Percentiles rank a stretch among this genome's conserved stretches.
Evolutionary conservation across 108 stramenopile genomes (phyloP).

Genomic region (Cylindrotheca fusiformis): DNA sequence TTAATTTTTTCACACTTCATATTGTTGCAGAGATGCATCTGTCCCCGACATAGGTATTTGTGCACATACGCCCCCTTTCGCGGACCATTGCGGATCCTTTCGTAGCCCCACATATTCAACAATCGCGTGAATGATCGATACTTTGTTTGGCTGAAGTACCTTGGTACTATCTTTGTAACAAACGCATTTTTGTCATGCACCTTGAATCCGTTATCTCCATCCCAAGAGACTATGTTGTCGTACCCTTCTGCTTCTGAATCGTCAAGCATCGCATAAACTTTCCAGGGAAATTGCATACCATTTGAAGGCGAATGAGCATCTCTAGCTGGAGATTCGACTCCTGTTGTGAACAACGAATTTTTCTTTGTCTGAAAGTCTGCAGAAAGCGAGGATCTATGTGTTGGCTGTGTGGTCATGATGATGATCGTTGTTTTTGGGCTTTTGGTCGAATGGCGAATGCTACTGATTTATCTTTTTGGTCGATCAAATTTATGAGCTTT

Average conservation of each 20-base stretch:
- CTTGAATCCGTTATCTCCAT: constrained; percentile 10
- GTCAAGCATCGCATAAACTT: constrained; percentile 14
- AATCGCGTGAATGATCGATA: constrained; percentile 29
- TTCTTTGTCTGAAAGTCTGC: neutral
- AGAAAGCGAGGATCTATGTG: too few species aligned
- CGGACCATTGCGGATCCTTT: neutral
- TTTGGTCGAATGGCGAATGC: neutral
- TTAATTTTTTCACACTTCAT: constrained; percentile 3
- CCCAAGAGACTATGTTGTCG: constrained; percentile 23
- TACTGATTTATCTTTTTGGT: too few species aligned
- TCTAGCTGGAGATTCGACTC: neutral
- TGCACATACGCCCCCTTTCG: constrained; percentile 1
- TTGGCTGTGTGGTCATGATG: too few species aligned
- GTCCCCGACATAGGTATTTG: neutral
- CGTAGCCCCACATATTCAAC: constrained; percentile 26
- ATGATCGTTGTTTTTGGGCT: neutral
- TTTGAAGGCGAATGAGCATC: neutral
- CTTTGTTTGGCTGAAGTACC: constrained; percentile 28
- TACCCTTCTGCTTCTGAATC: constrained; percentile 9
- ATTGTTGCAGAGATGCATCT: constrained; percentile 1
- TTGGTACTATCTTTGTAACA: constrained; percentile 25
- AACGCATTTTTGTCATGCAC: constrained; percentile 16
- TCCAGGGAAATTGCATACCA: constrained; percentile 16
- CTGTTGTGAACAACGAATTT: neutral
- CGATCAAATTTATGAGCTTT: too few species aligned